Base-by-base conservation (phyloP, 2,329 filamentous ascomycete genomes). In the Malbranchea zuffiana region DNA sequence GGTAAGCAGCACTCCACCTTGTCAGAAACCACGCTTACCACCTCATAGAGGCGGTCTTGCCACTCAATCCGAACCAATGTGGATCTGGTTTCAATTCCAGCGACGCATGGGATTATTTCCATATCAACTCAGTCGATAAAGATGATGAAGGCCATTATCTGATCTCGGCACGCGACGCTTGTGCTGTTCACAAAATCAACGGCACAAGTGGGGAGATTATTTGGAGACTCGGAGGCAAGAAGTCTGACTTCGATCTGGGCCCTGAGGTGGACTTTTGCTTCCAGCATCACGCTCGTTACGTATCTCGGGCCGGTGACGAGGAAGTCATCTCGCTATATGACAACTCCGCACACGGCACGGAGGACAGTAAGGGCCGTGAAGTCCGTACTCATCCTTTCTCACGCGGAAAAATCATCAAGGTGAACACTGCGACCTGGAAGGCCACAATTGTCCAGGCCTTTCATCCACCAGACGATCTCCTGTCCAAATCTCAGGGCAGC, bases 271-370 rank as follows among this genome's bases (percentile, higher is more conserved):
- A 61, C 18, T 71, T 71, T 44, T 61, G 60, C 7, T 60, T 60
- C 38, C 59, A 62, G 34, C 56, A 64, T 44, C 55, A 61, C 48
- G 49, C 55, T 28, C 51, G 56, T 6, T 70, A 64, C 46, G 51
- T 69, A 13, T 56, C 56, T 7, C 60, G 66, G 39, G 60, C 67
- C 32, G 52, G 52, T 3, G 59, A 65, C 2, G 61, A 69, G 35
- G 70, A 71, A 6, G 50, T 67, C 5, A 60, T 75, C 39, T 68
- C 67, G 4, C 57, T 75, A 34, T 75, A 67, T 45, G 68, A 73
- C 46, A 74, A 75, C 51, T 62, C 61, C 12, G 67, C 63, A 5
- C 63, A 71, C 40, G 65, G 61, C 8, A 62, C 61, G 26, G 66
- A 69, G 47, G 52, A 56, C 40, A 50, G 51, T 40, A 52, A 47